A percentile compares a stretch with the other conserved stretches of the same genome.
phyloP scores from a whole-genome alignment of 164 flowering plant genomes.

The Umbilicus rupestris region DNA sequence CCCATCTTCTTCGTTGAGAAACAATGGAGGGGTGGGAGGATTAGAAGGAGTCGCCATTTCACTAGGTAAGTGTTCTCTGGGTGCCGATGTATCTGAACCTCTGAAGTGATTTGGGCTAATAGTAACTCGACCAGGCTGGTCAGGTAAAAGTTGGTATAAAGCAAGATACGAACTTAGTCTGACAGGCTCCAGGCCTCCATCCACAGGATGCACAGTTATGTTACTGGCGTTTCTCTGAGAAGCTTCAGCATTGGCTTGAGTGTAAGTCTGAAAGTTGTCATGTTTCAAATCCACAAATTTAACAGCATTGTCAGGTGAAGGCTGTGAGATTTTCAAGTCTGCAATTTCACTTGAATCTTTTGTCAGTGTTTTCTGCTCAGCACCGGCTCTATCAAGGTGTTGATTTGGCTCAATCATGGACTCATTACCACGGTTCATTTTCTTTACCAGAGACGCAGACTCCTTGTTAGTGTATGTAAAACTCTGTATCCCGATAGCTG shows the following conservation, averaged over 20 bases:
- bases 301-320: constrained; percentile 31
- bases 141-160: constrained; percentile 26
- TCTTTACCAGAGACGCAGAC: neutral
- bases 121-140: constrained; percentile 24
- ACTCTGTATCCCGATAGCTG: neutral
- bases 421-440: no score
- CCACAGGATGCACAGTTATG: no score
- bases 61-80: constrained; percentile 10
- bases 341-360: neutral
- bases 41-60: constrained; percentile 32
- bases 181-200: no score
- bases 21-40: constrained; percentile 31
- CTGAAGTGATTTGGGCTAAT: constrained; percentile 5
- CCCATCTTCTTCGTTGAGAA: constrained; percentile 35
- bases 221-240: no score
- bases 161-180: constrained; percentile 20
- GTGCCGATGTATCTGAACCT: neutral
- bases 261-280: constrained; percentile 15
- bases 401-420: neutral
- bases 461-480: neutral
- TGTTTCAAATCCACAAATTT: constrained; percentile 18
- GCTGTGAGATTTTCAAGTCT: constrained; percentile 7
- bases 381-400: neutral
- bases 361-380: neutral
- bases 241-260: constrained; percentile 23